These are phyloP conservation scores for Astrothelium macrocarpum DNA, from an alignment of 495 filamentous ascomycete genomes.

Conservation along the genomic window DNA sequence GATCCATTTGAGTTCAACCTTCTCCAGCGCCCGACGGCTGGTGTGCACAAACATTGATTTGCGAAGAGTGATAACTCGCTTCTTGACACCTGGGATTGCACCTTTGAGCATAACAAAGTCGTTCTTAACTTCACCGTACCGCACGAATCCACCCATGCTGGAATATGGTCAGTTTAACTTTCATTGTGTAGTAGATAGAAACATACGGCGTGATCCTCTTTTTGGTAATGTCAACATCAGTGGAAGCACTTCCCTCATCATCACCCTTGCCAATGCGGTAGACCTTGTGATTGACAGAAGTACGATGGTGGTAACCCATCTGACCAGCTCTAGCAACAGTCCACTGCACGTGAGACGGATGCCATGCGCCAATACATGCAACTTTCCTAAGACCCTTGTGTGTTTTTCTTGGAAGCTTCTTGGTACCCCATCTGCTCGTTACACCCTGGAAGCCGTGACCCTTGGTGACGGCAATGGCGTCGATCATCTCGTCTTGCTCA, in stretches of 20 bases:
- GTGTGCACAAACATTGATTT: slow-evolving; percentile 99
- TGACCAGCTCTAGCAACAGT: slow-evolving; percentile 99
- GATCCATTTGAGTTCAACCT: slow-evolving; percentile 99
- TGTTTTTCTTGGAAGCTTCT: slow-evolving; percentile 99
- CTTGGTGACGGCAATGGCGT: slow-evolving; percentile 99
- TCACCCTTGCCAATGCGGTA: slow-evolving; percentile 93
- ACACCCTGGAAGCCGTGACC: slow-evolving; percentile 98
- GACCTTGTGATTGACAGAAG: slow-evolving; percentile 99
- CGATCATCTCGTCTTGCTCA: slow-evolving; percentile 99
- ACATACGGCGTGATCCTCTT: slow-evolving; percentile 99
- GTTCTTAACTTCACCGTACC: slow-evolving; percentile 98
- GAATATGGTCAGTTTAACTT: slow-evolving; percentile 31
- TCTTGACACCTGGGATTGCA: slow-evolving; percentile 95
- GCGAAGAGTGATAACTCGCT: slow-evolving; percentile 96
- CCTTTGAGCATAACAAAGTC: slow-evolving; percentile 99
- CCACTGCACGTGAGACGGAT: slow-evolving; percentile 99
- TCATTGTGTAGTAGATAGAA: slow-evolving; percentile 6
- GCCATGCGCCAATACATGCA: slow-evolving; percentile 99
- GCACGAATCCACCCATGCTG: slow-evolving; percentile 97
- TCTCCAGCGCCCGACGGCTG: slow-evolving; percentile 87
- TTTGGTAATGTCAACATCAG: slow-evolving; percentile 95
- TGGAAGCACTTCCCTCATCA: slow-evolving; percentile 83
- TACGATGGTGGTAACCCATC: slow-evolving; percentile 99
- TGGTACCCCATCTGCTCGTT: slow-evolving; percentile 97
- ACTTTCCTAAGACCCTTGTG: slow-evolving; percentile 99